phyloP scores from a whole-genome alignment of 768 basidiomycete genomes.

The Clavulina sp. region DNA sequence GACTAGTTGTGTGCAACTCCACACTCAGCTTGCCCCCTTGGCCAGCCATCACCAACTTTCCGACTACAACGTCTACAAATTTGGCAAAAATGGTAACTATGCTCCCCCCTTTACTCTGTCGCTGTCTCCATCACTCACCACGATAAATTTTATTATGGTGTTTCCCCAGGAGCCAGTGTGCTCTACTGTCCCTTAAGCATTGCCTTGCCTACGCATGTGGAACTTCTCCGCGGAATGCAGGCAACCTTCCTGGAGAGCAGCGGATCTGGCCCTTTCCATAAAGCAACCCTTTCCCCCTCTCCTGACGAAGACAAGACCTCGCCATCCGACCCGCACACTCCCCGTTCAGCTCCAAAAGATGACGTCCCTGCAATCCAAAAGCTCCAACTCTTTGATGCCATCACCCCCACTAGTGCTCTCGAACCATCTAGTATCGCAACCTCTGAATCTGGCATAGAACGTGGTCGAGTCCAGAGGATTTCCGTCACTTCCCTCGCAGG shows the following conservation, averaged over 20 bases:
- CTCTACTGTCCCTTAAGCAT: conserved; percentile 47
- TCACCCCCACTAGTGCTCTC: too few species aligned
- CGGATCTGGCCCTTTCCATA: conserved; percentile 16
- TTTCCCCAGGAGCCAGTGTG: conserved; percentile 33
- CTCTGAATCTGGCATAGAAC: too few species aligned
- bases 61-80: conserved; percentile 54
- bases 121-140: conserved; percentile 4
- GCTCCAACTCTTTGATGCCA: too few species aligned
- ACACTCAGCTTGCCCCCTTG: conserved; percentile 32
- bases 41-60: conserved; percentile 61
- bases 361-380: not conserved
- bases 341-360: not conserved
- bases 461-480: too few species aligned
- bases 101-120: not conserved
- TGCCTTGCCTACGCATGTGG: conserved; percentile 39
- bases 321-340: not conserved
- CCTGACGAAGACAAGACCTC: not conserved
- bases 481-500: too few species aligned
- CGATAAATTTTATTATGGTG: conserved; percentile 3
- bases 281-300: conserved; percentile 4
- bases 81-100: conserved; percentile 30
- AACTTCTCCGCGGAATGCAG: conserved; percentile 37
- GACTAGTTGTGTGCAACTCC: not conserved
- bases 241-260: conserved; percentile 19
- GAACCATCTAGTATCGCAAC: too few species aligned